Conservation (phyloP, 495 filamentous ascomycete genomes). For the Cenococcum geophilum region DNA sequence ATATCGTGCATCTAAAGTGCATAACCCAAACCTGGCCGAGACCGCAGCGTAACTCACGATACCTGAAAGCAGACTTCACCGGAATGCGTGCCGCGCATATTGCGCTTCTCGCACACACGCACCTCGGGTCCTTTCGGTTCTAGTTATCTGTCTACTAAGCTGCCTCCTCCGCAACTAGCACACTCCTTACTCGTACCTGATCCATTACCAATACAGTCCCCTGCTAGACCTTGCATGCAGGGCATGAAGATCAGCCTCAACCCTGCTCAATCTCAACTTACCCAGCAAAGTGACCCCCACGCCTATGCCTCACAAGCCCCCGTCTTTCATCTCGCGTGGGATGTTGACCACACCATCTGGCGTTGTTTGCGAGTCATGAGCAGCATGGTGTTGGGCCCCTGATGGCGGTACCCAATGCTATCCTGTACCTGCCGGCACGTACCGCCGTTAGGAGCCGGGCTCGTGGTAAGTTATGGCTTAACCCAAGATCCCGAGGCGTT, state of each 20-base stretch:
- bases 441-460: not conserved
- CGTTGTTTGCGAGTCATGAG: not conserved
- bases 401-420: not conserved
- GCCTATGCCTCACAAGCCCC: not conserved
- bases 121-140: slow-evolving; percentile 2
- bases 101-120: not conserved
- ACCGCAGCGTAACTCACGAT: not conserved
- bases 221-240: not conserved
- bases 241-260: slow-evolving; percentile 1
- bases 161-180: not conserved
- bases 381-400: not conserved
- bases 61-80: not conserved
- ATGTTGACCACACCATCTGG: slow-evolving; percentile 1
- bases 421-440: not conserved
- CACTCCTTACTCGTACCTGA: not conserved
- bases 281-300: not conserved
- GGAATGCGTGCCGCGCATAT: slow-evolving; percentile 1
- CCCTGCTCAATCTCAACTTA: not conserved
- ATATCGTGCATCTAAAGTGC: not conserved
- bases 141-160: not conserved
- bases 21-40: not conserved
- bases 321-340: not conserved
- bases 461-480: not conserved
- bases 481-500: not conserved
- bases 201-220: not conserved